Base-by-base conservation (phyloP, 2,329 filamentous ascomycete genomes). In the Coniella vitis region DNA sequence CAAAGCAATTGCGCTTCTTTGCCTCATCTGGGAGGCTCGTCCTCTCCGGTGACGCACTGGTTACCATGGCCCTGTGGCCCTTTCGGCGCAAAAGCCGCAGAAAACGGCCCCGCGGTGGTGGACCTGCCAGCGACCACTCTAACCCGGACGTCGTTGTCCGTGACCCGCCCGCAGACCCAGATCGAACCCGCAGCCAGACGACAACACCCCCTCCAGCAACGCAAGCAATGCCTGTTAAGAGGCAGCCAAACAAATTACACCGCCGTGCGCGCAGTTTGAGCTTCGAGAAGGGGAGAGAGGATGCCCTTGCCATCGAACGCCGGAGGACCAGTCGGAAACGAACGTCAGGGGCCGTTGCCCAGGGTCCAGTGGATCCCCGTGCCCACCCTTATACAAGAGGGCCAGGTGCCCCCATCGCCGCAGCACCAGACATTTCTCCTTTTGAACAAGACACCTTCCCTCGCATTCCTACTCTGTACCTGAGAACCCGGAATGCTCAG, bases 41-140 rank as follows among this genome's bases (percentile, higher is more conserved):
- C 25, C 25, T 29, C 25, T 29, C 25, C 25, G 25, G 25, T 29
- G 25, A 29, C 25, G 25, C 25, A 29, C 25, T 10, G 10, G 25
- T 10, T 10, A 29, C 5, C 20, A 91, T 91, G 87, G 81, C 84
- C 64, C 72, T 90, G 67, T 94, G 88, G 89, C 87, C 84, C 54
- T 95, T 94, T 68, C 76, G 83, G 67, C 82, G 84, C 61, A 84
- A 77, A 69, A 83, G 78, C 68, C 83, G 81, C 67, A 83, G 83
- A 68, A 80, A 73, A 67, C 72, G 75, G 61, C 66, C 73, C 55
- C 68, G 70, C n/a, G n/a, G n/a, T 52, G 70, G 69, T 56, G 65
- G 40, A 20, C 10, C 40, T 19, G 16, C 5, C 29, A 42, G 79
- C 58, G 75, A 75, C 57, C 67, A 77, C 56, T 68, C 75, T 52